Percentiles rank a stretch among this genome's conserved stretches.
These are phyloP conservation scores for Papiliotrema nemorosa DNA, from an alignment of 1,284 basidiomycete species.

Conservation along the genomic window DNA sequence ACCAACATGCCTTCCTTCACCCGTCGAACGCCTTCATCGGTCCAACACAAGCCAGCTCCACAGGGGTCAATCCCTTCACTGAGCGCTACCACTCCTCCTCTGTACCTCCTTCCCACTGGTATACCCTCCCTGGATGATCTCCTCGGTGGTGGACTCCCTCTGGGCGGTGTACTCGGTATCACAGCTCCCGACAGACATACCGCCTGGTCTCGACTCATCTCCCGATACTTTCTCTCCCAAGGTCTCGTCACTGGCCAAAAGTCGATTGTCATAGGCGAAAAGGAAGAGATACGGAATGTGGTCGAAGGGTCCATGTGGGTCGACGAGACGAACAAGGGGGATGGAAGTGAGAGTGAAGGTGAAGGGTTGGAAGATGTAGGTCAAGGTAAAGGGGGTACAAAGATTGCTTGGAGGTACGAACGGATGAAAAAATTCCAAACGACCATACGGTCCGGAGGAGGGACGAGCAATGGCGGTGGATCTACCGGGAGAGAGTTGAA, in stretches of 20 bases:
- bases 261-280: conserved; percentile 61
- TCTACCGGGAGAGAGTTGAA: conserved; percentile 17
- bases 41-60: conserved; percentile 32
- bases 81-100: conserved; percentile 61
- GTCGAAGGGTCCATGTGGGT: conserved; percentile 75
- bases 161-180: conserved; percentile 69
- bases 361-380: conserved; percentile 31
- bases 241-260: conserved; percentile 70
- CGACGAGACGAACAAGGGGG: not conserved
- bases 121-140: conserved; percentile 94
- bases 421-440: conserved; percentile 88
- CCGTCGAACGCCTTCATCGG: not conserved
- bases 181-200: conserved; percentile 78
- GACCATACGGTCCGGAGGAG: conserved; percentile 49
- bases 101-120: conserved; percentile 74
- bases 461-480: not conserved
- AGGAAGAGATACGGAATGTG: conserved; percentile 52
- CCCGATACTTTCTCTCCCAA: conserved; percentile 84
- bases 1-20: conserved; percentile 8
- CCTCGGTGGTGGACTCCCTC: conserved; percentile 85
- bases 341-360: conserved; percentile 7
- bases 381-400: conserved; percentile 51
- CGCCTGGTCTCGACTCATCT: conserved; percentile 78
- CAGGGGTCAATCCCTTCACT: conserved; percentile 59
- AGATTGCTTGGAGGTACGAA: conserved; percentile 95